Evolutionary conservation across 306 rosid species (phyloP).

Genomic region (Cotoneaster glaucophyllus): DNA sequence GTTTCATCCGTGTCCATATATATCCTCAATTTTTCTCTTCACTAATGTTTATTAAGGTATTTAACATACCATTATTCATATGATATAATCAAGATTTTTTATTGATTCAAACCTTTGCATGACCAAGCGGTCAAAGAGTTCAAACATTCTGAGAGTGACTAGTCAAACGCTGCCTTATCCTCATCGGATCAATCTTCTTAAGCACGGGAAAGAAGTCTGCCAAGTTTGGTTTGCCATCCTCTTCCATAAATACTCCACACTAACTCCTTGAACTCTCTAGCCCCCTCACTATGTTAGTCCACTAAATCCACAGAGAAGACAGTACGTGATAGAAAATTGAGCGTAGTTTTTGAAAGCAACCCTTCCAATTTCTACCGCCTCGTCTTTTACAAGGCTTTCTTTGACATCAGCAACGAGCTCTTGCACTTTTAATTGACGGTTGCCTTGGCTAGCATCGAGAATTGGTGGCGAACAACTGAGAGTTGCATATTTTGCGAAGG

Average conservation of each 20-base stretch:
- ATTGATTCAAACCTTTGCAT: background rate
- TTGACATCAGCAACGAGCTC: constrained; percentile 6
- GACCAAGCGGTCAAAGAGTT: background rate
- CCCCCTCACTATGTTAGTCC: background rate
- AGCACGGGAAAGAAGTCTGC: background rate
- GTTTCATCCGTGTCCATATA: background rate
- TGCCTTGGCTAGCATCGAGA: constrained; percentile 15
- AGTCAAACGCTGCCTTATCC: background rate
- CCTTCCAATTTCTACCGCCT: constrained; percentile 13
- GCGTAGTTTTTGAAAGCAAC: constrained; percentile 1
- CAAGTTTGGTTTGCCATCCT: background rate
- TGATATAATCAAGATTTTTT: background rate
- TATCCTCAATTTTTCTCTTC: background rate
- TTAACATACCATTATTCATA: background rate
- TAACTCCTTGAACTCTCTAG: constrained; percentile 5
- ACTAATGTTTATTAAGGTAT: background rate
- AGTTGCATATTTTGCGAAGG: background rate
- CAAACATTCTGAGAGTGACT: background rate
- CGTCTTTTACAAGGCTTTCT: background rate
- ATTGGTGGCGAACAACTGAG: background rate
- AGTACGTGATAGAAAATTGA: constrained; percentile 18
- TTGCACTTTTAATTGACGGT: constrained; percentile 1
- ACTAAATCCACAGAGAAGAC: constrained; percentile 19
- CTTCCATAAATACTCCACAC: background rate
- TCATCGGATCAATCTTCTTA: background rate